Evolutionary conservation across 305 asterid genomes (phyloP).

Genomic region (Fraxinus greggii): DNA sequence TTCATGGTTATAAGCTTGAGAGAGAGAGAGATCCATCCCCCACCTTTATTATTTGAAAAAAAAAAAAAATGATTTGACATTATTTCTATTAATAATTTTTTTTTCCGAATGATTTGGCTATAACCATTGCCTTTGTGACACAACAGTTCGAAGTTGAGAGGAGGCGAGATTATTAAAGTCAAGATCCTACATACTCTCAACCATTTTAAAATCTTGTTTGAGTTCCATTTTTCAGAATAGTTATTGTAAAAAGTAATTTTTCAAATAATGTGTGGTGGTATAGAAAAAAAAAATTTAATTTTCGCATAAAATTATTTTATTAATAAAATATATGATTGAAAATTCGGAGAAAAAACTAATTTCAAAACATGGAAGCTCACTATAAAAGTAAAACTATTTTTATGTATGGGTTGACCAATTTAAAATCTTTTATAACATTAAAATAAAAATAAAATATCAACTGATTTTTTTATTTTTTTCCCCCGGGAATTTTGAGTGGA

Average conservation of each 20-base stretch:
- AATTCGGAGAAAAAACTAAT: too few species aligned
- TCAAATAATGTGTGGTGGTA: neutral
- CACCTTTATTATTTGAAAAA: too few species aligned
- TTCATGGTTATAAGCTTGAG: too few species aligned
- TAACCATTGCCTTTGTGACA: neutral
- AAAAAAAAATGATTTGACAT: too few species aligned
- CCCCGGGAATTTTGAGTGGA: slow-evolving; percentile 32
- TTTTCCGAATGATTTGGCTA: neutral
- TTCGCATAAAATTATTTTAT: too few species aligned
- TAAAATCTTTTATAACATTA: too few species aligned
- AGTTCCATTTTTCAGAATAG: neutral
- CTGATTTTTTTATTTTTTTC: neutral
- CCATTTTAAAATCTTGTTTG: neutral
- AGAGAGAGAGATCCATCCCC: too few species aligned
- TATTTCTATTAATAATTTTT: too few species aligned
- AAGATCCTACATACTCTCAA: neutral
- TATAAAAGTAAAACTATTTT: neutral
- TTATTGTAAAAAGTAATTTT: neutral
- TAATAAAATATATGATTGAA: too few species aligned
- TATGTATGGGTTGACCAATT: too few species aligned
- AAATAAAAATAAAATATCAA: neutral
- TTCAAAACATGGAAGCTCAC: neutral
- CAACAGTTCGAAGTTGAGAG: neutral
- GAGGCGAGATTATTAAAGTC: neutral
- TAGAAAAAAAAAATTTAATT: too few species aligned